phyloP scores from a whole-genome alignment of 768 basidiomycete genomes.

The Crassisporium funariophilum region DNA sequence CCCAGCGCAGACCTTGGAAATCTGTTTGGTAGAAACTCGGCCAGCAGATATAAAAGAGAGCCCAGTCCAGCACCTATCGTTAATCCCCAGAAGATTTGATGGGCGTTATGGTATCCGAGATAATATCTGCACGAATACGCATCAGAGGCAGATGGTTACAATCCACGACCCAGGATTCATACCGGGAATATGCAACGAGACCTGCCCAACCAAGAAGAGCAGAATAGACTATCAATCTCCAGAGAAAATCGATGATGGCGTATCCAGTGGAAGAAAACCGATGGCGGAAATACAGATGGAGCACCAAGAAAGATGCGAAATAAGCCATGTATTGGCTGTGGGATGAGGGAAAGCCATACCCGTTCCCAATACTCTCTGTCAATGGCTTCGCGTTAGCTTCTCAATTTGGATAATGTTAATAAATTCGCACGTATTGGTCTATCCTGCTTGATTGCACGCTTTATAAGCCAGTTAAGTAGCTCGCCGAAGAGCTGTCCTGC shows the following conservation, averaged over 20 bases:
- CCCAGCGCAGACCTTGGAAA: slow-evolving; percentile 59
- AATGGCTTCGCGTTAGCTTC: no score
- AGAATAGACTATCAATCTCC: slow-evolving; percentile 48
- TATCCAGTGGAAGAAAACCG: slow-evolving; percentile 55
- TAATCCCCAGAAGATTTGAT: slow-evolving; percentile 77
- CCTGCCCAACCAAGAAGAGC: slow-evolving; percentile 58
- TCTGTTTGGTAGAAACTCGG: slow-evolving; percentile 59
- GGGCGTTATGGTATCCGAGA: slow-evolving; percentile 72
- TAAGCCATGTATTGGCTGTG: slow-evolving; percentile 93
- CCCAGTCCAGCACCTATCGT: slow-evolving; percentile 64
- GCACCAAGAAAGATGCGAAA: slow-evolving; percentile 74
- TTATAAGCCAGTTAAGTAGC: slow-evolving; percentile 67
- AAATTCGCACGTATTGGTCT: slow-evolving; percentile 64
- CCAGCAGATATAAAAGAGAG: slow-evolving; percentile 49
- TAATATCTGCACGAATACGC: slow-evolving; percentile 47
- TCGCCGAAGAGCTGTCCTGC: slow-evolving; percentile 76
- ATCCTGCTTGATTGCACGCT: slow-evolving; percentile 65
- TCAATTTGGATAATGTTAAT: no score
- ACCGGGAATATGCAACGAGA: slow-evolving; percentile 82
- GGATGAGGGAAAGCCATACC: slow-evolving; percentile 87
- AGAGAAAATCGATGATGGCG: slow-evolving; percentile 50
- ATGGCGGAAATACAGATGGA: slow-evolving; percentile 74
- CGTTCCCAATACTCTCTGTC: slow-evolving; percentile 60
- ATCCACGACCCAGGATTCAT: slow-evolving; percentile 14
- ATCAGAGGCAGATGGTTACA: neutral